Conservation (phyloP, 31 red algal species). For the Bonnemaisonia californica region DNA sequence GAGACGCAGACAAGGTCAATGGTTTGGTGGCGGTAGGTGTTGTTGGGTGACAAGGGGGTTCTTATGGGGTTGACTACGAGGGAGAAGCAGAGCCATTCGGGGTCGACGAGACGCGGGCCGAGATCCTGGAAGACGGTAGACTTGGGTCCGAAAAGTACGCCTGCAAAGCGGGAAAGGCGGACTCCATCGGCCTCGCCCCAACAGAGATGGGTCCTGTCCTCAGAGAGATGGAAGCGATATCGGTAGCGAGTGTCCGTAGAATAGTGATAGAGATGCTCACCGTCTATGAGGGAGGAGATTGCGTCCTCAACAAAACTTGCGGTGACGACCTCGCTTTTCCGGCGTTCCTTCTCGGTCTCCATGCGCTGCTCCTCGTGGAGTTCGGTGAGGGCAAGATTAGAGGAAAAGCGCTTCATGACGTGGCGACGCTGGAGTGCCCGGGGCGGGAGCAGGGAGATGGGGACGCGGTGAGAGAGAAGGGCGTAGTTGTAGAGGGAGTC, state of each 20-base stretch:
- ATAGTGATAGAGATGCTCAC: conserved; percentile 65
- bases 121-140: conserved; percentile 67
- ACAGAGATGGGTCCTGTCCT: conserved; percentile 56
- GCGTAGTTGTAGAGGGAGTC: conserved; percentile 77
- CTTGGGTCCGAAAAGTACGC: conserved; percentile 77
- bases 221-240: conserved; percentile 54
- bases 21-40: conserved; percentile 35
- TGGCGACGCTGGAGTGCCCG: conserved; percentile 30
- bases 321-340: conserved; percentile 43
- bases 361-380: conserved; percentile 53
- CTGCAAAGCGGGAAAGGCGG: conserved; percentile 60
- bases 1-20: conserved; percentile 80
- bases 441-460: conserved; percentile 55
- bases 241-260: conserved; percentile 57
- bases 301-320: conserved; percentile 70
- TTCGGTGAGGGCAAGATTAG: conserved; percentile 59
- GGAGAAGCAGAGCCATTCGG: conserved; percentile 83
- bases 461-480: conserved; percentile 51
- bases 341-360: conserved; percentile 34
- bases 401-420: conserved; percentile 31
- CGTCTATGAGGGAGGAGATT: conserved; percentile 52
- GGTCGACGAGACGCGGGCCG: conserved; percentile 58
- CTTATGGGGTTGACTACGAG: conserved; percentile 42
- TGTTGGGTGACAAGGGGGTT: not conserved
- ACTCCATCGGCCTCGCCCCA: conserved; percentile 62